Conservation (phyloP, 768 basidiomycete genomes). For the Pleurotus citrinopileatus region DNA sequence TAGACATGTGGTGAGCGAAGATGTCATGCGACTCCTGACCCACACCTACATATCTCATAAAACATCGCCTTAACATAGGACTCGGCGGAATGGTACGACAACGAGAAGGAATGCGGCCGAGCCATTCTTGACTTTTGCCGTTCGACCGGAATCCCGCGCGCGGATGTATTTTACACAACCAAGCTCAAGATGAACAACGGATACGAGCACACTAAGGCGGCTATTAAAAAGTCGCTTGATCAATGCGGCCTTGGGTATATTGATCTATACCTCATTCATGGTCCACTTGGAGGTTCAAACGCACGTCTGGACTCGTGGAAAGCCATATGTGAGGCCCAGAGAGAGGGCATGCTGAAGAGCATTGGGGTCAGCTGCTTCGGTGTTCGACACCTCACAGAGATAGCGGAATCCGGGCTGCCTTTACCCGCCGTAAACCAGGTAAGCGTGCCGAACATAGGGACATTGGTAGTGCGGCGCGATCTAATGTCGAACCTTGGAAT, state of each 20-base stretch:
- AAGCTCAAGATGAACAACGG: slow-evolving; percentile 61
- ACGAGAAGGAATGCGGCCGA: slow-evolving; percentile 61
- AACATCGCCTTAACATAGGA: slow-evolving; percentile 30
- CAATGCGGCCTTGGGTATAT: slow-evolving; percentile 58
- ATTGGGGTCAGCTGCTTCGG: slow-evolving; percentile 69
- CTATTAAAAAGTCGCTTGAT: slow-evolving; percentile 52
- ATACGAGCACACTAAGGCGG: slow-evolving; percentile 43
- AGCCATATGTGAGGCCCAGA: slow-evolving; percentile 62
- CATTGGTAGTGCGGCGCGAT: slow-evolving; percentile 3
- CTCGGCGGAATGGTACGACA: slow-evolving; percentile 56
- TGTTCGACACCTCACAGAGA: slow-evolving; percentile 56
- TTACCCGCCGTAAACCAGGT: slow-evolving; percentile 65
- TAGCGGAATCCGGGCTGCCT: slow-evolving; percentile 37
- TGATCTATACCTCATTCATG: slow-evolving; percentile 72
- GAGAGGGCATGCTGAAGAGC: slow-evolving; percentile 53
- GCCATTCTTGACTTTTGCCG: slow-evolving; percentile 57
- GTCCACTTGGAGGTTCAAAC: slow-evolving; percentile 58
- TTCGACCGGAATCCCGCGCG: slow-evolving; percentile 45
- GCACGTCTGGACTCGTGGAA: slow-evolving; percentile 62
- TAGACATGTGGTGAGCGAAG: slow-evolving; percentile 51
- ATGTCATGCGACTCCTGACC: slow-evolving; percentile 2
- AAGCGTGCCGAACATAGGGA: slow-evolving; percentile 9
- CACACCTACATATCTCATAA: not conserved
- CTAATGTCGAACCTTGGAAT: slow-evolving; percentile 4
- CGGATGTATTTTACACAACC: slow-evolving; percentile 67